phyloP scores from a whole-genome alignment of 371 early-diverging fungal genomes.

The Circinella umbellata region DNA sequence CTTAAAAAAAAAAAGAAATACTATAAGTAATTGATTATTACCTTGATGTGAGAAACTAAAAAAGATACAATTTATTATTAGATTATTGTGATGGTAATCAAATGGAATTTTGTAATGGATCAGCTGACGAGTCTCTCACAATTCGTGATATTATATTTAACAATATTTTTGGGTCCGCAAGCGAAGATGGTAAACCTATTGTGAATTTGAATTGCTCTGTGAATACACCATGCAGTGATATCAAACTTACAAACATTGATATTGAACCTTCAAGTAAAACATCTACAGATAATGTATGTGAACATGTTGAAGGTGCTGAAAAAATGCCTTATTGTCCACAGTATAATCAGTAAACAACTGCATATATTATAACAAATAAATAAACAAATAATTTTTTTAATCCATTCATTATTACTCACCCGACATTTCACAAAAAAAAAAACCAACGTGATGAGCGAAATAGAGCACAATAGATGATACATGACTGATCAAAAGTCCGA shows the following conservation, averaged over 20 bases:
- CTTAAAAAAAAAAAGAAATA: too few relatives aligned
- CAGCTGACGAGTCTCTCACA: conserved; percentile 27
- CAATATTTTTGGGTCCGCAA: conserved; percentile 27
- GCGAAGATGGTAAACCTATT: conserved; percentile 19
- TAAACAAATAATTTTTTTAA: too few relatives aligned
- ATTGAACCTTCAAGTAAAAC: conserved; percentile 26
- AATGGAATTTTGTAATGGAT: conserved; percentile 27
- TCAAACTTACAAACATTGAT: conserved; percentile 25
- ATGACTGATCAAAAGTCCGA: too few relatives aligned
- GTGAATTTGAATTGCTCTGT: conserved; percentile 36
- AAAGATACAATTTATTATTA: neutral
- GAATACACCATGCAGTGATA: conserved; percentile 29
- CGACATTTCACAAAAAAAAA: too few relatives aligned
- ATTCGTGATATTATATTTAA: conserved; percentile 32
- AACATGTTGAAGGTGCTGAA: conserved; percentile 85
- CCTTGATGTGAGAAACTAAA: too few relatives aligned
- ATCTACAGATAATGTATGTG: conserved; percentile 92
- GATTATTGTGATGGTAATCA: conserved; percentile 40
- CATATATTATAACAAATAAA: too few relatives aligned
- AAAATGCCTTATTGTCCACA: conserved; percentile 42
- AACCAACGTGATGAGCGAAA: too few relatives aligned
- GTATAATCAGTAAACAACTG: neutral
- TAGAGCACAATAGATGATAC: too few relatives aligned
- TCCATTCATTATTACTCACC: too few relatives aligned
- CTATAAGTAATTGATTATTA: too few relatives aligned